A percentile compares a stretch with the other conserved stretches of the same genome.
Conservation (phyloP, 192 early-diverging fungal species). For the Rhizophlyctis rosea region DNA sequence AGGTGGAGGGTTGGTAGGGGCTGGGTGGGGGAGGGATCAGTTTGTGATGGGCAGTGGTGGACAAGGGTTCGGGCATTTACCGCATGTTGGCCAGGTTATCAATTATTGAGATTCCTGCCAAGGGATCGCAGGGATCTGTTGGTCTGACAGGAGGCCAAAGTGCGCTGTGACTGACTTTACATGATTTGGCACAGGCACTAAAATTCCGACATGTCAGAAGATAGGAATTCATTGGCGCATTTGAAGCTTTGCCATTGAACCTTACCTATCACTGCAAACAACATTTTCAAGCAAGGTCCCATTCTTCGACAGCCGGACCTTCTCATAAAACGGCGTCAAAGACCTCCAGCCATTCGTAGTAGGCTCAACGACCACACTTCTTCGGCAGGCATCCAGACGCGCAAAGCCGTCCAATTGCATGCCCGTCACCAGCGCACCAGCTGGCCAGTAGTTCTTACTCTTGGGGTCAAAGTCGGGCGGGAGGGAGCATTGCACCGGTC, state of each 20-base stretch:
- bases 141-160: not conserved
- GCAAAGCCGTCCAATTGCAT: not conserved
- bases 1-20: not conserved
- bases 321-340: not conserved
- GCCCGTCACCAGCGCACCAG: not conserved
- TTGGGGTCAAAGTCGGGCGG: not conserved
- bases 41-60: too few relatives aligned
- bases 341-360: not conserved
- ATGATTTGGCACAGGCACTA: not conserved
- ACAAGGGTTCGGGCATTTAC: not conserved
- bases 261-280: not conserved
- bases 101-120: not conserved
- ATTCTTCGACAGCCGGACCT: not conserved
- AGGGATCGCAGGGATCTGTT: not conserved
- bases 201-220: too few relatives aligned
- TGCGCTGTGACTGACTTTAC: not conserved
- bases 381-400: not conserved
- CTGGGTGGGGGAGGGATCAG: not conserved
- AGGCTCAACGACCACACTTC: not conserved
- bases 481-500: not conserved
- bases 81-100: not conserved
- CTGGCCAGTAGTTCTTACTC: not conserved
- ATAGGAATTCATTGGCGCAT: too few relatives aligned
- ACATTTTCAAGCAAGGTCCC: not conserved
- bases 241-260: too few relatives aligned